phyloP scores from a whole-genome alignment of 176 grass and related monocot species.

The Neostapfia colusana region DNA sequence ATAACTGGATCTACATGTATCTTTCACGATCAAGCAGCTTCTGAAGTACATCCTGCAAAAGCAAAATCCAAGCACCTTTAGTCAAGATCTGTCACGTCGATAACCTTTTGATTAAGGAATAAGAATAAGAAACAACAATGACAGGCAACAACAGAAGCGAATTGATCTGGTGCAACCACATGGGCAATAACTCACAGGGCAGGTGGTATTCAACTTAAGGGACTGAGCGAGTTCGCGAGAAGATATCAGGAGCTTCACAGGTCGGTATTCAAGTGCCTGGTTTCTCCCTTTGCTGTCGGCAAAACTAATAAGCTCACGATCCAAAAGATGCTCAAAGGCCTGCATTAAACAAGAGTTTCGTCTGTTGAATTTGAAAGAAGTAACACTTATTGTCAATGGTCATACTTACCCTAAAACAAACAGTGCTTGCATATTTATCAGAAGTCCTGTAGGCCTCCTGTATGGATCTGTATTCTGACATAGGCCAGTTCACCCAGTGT shows the following conservation, averaged over 20 bases:
- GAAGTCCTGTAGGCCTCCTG: slow-evolving; percentile 93
- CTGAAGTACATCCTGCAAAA: slow-evolving; percentile 73
- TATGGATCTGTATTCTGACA: slow-evolving; percentile 85
- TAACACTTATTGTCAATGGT: not conserved
- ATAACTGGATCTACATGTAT: slow-evolving; percentile 52
- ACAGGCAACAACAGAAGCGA: not conserved
- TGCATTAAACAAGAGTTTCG: slow-evolving; percentile 31
- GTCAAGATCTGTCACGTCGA: not conserved
- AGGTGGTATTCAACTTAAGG: slow-evolving; percentile 69
- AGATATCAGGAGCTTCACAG: slow-evolving; percentile 85
- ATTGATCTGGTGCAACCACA: slow-evolving; percentile 12
- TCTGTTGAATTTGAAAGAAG: not conserved
- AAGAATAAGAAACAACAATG: not conserved
- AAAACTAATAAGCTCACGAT: slow-evolving; percentile 81
- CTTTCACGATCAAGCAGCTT: slow-evolving; percentile 94
- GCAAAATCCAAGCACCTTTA: slow-evolving; percentile 15
- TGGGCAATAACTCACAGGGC: slow-evolving; percentile 57
- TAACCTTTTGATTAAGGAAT: not conserved
- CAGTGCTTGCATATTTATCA: slow-evolving; percentile 67
- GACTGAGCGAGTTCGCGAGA: slow-evolving; percentile 62
- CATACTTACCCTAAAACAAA: slow-evolving; percentile 73
- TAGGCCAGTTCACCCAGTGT: slow-evolving; percentile 32
- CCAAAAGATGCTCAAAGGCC: slow-evolving; percentile 95
- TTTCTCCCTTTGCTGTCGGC: slow-evolving; percentile 66
- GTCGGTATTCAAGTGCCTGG: slow-evolving; percentile 61